Conservation (phyloP, 768 basidiomycete genomes). For the Auricularia heimuer region DNA sequence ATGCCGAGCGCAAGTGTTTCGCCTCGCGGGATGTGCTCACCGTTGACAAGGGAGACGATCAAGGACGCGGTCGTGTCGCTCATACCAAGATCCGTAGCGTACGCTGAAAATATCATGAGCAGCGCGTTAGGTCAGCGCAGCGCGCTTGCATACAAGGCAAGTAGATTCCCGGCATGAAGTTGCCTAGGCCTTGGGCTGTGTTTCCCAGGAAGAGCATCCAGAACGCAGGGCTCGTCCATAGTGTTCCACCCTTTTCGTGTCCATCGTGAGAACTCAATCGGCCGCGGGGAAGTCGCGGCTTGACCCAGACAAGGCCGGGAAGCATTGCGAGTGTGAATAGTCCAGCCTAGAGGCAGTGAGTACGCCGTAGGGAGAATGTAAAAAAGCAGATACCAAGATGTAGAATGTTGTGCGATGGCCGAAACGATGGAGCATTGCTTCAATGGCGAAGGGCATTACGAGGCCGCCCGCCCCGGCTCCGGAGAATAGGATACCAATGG, state of each 20-base stretch:
- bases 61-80: not conserved
- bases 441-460: not conserved
- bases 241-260: not conserved
- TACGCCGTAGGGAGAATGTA: not conserved
- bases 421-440: not conserved
- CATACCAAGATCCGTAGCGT: not conserved
- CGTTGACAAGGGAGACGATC: not conserved
- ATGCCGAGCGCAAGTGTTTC: too few species aligned
- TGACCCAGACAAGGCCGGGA: not conserved
- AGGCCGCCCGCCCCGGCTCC: not conserved
- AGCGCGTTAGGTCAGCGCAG: not conserved
- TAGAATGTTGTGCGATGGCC: not conserved
- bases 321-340: not conserved
- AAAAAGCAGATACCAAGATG: not conserved
- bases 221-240: not conserved
- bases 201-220: not conserved
- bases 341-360: not conserved
- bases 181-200: not conserved
- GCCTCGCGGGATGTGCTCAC: not conserved
- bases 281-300: not conserved
- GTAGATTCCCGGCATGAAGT: constrained; percentile 1
- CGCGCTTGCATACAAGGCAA: not conserved
- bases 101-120: not conserved
- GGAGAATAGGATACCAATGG: not conserved
- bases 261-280: not conserved